phyloP scores from a whole-genome alignment of 1,139 yeast genomes.

The Suhomyces bolitotheri region DNA sequence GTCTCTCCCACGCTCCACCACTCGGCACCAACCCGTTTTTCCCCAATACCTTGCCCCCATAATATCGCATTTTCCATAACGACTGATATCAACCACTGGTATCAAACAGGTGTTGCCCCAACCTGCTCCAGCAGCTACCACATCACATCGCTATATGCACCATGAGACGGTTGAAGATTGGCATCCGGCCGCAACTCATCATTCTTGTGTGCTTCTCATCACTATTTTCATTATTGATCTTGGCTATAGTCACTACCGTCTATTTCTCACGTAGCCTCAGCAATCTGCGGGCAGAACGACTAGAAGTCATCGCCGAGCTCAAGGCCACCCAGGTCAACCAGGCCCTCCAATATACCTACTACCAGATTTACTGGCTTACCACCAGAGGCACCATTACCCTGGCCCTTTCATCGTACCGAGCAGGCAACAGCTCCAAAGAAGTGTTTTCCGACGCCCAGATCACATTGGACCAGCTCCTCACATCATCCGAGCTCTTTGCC shows the following conservation, averaged over 20 bases:
- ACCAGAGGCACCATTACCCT: slow-evolving; percentile 58
- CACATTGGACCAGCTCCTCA: slow-evolving; percentile 58
- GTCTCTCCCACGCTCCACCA: not conserved
- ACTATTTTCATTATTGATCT: slow-evolving; percentile 67
- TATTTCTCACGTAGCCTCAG: slow-evolving; percentile 70
- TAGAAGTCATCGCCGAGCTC: slow-evolving; percentile 75
- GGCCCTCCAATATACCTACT: slow-evolving; percentile 59
- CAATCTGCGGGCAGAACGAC: slow-evolving; percentile 63
- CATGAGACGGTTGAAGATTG: slow-evolving; percentile 49
- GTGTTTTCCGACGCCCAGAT: slow-evolving; percentile 45
- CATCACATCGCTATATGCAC: not conserved
- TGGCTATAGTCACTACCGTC: slow-evolving; percentile 79
- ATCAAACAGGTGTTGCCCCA: too few relatives aligned
- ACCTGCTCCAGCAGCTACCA: not conserved
- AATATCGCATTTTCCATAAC: too few relatives aligned
- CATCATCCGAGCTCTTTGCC: slow-evolving; percentile 63
- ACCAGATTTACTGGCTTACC: slow-evolving; percentile 71
- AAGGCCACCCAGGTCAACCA: slow-evolving; percentile 80
- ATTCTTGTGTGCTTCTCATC: slow-evolving; percentile 78
- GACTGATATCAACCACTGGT: too few relatives aligned
- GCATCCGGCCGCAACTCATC: slow-evolving; percentile 71
- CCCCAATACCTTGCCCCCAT: too few relatives aligned
- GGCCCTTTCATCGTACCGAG: slow-evolving; percentile 62
- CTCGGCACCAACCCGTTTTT: too few relatives aligned
- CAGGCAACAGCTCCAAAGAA: slow-evolving; percentile 61